Evolutionary conservation across 2,329 filamentous ascomycete species (phyloP).

Genomic region (Pyrenophora teres): DNA sequence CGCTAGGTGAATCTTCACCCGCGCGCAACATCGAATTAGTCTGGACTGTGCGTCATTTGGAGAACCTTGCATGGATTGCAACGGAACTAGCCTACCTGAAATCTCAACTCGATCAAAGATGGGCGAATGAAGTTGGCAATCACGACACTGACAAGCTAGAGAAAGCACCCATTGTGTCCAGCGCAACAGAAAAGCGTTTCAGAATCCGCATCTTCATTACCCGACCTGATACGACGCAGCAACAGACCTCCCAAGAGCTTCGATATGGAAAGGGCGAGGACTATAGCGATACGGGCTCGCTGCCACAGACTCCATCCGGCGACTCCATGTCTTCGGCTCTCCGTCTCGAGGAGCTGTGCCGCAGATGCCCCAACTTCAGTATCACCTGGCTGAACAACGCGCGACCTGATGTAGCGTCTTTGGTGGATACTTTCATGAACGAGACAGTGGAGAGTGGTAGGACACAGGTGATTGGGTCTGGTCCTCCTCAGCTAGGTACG

Average conservation of each 20-base stretch:
- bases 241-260: background rate
- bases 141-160: slow-evolving; percentile 1
- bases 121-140: background rate
- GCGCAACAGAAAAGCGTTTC: slow-evolving; percentile 1
- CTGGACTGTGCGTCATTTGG: slow-evolving; percentile 6
- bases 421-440: slow-evolving; percentile 2
- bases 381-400: slow-evolving; percentile 9
- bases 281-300: background rate
- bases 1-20: background rate
- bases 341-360: slow-evolving; percentile 3
- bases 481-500: slow-evolving; percentile 1
- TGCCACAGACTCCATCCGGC: background rate
- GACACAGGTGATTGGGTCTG: slow-evolving; percentile 2
- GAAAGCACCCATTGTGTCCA: background rate
- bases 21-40: slow-evolving; percentile 8
- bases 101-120: background rate
- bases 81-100: slow-evolving; percentile 5
- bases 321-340: background rate
- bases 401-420: slow-evolving; percentile 1
- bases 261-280: background rate
- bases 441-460: slow-evolving; percentile 4
- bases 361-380: slow-evolving; percentile 3
- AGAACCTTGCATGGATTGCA: slow-evolving; percentile 7
- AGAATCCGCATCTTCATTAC: slow-evolving; percentile 7
- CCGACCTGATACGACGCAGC: background rate